Conservation (phyloP, 345 rosid species). For the Salix arbutifolia region DNA sequence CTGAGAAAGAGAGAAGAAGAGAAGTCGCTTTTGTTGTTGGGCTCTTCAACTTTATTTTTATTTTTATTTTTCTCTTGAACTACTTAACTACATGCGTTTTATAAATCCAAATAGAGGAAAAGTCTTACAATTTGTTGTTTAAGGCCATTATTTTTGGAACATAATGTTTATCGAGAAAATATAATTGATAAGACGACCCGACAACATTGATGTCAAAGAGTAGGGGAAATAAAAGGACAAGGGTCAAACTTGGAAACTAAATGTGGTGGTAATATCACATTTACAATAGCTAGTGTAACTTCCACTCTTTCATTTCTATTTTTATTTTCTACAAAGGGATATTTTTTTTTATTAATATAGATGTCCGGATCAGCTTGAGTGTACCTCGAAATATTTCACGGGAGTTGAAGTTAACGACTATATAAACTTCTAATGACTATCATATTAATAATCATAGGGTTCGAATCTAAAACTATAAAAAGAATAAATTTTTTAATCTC, state of each 20-base stretch:
- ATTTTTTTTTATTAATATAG: too few relatives aligned
- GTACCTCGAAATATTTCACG: too few relatives aligned
- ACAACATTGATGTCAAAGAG: not conserved
- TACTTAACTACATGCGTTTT: not conserved
- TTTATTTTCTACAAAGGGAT: fast-evolving
- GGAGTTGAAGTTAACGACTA: too few relatives aligned
- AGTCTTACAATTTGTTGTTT: not conserved
- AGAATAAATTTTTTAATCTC: too few relatives aligned
- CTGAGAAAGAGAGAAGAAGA: not conserved
- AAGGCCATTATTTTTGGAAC: not conserved
- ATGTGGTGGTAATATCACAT: too few relatives aligned
- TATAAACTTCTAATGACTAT: too few relatives aligned
- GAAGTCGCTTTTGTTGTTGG: not conserved
- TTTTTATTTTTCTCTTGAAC: not conserved
- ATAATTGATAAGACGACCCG: not conserved
- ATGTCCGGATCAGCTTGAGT: too few relatives aligned
- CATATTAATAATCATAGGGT: too few relatives aligned
- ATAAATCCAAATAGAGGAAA: not conserved
- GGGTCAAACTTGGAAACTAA: not conserved
- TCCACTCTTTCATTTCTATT: not conserved
- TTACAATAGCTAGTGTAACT: too few relatives aligned
- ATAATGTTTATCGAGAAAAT: not conserved
- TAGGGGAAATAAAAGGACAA: not conserved
- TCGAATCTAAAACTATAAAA: too few relatives aligned
- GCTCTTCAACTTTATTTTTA: not conserved